Conservation (phyloP, 306 rosid genomes). For the Lathyrus oleraceus region DNA sequence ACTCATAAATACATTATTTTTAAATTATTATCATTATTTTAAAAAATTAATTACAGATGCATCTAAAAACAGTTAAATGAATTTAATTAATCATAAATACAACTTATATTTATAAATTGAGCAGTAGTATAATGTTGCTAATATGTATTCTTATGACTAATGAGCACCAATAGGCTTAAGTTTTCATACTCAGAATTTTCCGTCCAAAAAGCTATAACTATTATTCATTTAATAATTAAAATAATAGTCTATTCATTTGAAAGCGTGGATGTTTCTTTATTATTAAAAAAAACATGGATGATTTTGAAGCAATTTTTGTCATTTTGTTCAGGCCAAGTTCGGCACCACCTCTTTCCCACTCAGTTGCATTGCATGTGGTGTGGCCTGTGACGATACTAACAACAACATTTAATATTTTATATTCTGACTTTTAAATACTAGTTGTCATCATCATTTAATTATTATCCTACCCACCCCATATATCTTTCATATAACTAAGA, state of each 20-base stretch:
- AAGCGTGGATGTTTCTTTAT: background rate
- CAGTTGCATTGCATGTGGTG: constrained; percentile 11
- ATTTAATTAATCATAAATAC: background rate
- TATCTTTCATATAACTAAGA: background rate
- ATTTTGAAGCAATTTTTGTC: constrained; percentile 32
- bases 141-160: constrained; percentile 5
- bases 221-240: constrained; percentile 12
- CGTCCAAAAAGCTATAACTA: constrained; percentile 27
- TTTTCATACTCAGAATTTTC: constrained; percentile 22
- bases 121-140: background rate
- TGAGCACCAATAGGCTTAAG: background rate
- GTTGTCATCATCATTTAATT: constrained; percentile 34
- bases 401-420: constrained; percentile 15
- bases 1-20: too few species aligned
- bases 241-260: background rate
- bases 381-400: constrained; percentile 17
- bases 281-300: constrained; percentile 2
- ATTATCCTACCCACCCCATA: background rate
- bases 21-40: too few species aligned
- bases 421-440: background rate
- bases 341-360: constrained; percentile 7
- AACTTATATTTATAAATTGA: background rate
- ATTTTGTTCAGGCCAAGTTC: constrained; percentile 14
- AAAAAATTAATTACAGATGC: too few species aligned
- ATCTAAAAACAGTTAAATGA: background rate